Percentiles rank a stretch among this genome's conserved stretches.
Evolutionary conservation across 129 eudicot species (phyloP).

Genomic region (Lactuca sativa): DNA sequence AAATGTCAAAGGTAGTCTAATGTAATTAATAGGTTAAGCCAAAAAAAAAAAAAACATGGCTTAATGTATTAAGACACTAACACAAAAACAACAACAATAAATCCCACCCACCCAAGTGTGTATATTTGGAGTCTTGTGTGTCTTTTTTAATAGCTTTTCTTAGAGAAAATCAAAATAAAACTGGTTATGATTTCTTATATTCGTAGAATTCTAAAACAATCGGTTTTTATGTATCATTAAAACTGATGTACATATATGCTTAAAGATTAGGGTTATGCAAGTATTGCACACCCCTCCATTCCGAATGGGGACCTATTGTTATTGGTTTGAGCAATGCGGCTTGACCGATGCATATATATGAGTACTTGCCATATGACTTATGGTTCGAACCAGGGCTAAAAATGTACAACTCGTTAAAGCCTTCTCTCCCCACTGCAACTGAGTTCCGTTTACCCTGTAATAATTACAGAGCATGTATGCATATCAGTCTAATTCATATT

Average conservation of each 20-base stretch:
- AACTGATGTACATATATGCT: slow-evolving; percentile 22
- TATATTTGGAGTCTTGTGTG: too few relatives aligned
- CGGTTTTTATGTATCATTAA: not conserved
- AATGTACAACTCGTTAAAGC: slow-evolving; percentile 74
- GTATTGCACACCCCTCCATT: slow-evolving; percentile 77
- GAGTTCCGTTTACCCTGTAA: slow-evolving; percentile 86
- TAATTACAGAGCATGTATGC: not conserved
- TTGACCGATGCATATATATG: slow-evolving; percentile 69
- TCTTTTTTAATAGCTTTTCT: too few relatives aligned
- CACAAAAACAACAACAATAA: too few relatives aligned
- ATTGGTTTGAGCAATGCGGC: slow-evolving; percentile 76
- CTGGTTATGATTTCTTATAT: not conserved
- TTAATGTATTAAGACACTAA: too few relatives aligned
- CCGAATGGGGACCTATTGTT: slow-evolving; percentile 44
- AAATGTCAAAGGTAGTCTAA: not conserved
- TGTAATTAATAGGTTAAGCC: too few relatives aligned
- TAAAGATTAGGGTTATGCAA: slow-evolving; percentile 72
- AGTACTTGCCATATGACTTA: slow-evolving; percentile 59
- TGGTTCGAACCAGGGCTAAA: slow-evolving; percentile 88
- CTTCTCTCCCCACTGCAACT: slow-evolving; percentile 52
- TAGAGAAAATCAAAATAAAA: too few relatives aligned
- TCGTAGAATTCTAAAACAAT: not conserved
- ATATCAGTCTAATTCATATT: too few relatives aligned
- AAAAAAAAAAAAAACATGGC: too few relatives aligned
- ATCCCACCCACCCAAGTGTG: too few relatives aligned